Evolutionary conservation across 1,284 basidiomycete genomes (phyloP), one percentile per base, ranked within the genome.

Genomic region (Ustilago lituana): DNA sequence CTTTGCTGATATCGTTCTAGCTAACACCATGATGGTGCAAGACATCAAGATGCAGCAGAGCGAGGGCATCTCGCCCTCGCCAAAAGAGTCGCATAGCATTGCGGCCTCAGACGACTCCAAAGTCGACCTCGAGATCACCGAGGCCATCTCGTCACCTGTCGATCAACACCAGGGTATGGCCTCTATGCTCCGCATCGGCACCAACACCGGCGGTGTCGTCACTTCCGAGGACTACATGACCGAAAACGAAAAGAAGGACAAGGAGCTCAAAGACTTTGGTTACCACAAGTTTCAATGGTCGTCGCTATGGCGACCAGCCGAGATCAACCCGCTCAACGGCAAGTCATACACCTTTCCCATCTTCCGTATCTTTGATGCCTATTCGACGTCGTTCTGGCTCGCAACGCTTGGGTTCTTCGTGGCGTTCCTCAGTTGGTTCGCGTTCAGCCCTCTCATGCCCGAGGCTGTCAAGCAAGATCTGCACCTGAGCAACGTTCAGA

Each of bases 401-500:
- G 83, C 87, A 17, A 87, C 85, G 84, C 78, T 86, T 11, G 74
- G 81, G 29, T 87, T 84, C 79, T 85, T 85, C 67, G 79, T 84
- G 4, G 85, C 85, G 14, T 83, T 83, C 66, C 76, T 88, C 19
- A 86, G 87, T 14, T 89, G 88, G 88, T 89, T 89, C 62, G 88
- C 88, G 0, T 89, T 89, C 74, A 84, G 87, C 15, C 88, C 88
- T 0, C 84, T 89, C 10, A 85, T 88, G 39, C 86, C 88, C 0
- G 87, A 88, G 35, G 87, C 86, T 5, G 88, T 89, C 78, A 86
- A 85, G 60, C 69, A 74, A 6, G 88, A 89, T 74, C 84, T 89
- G 50, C 79, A 85, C 1, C 80, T 89, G 15, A 85, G 86, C 3
- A 61, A 82, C 14, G 81, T 78, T 3, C 83, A 88, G 77, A 81